Evolutionary conservation across 2,329 filamentous ascomycete genomes (phyloP), one percentile per base, ranked within the genome.

Genomic region (Arthrinium puccinioides): DNA sequence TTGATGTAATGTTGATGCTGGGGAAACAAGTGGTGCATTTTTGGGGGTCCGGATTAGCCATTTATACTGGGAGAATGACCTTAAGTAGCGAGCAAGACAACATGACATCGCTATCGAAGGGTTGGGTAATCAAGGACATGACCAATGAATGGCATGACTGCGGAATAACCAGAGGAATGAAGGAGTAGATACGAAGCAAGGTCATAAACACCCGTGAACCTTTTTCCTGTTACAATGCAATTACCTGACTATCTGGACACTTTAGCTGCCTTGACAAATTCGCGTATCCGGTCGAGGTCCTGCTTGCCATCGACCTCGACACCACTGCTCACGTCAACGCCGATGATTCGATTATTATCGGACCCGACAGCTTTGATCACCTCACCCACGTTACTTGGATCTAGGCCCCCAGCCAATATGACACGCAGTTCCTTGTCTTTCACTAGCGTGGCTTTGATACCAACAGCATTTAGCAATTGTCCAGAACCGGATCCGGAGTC

Each of bases 281-380:
- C 76, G 45, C 70, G 68, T 48, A 98, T 97, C 66, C 84, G 94
- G 14, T 78, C 75, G 40, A 90, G 52, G 59, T 82, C 84, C 62
- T 98, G 92, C 55, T 78, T 69, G 3, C 88, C 90, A 49, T 83
- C 75, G 24, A 79, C 80, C 62, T 97, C 92, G 3, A 98, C 88
- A 1, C 94, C 94, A 53, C 87, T 95, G 60, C 88, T 95, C 15
- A 95, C 87, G 66, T 98, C 92, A 4, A 98, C 84, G 2, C 83
- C 89, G 23, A 88, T 66, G 10, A 96, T 76, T 42, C 81, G 76
- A 9, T 68, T 68, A 19, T 69, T 67, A 9, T 76, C 57, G 6
- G 73, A 66, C 1, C 79, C 82, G 13, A 90, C 64, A 11, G 73
- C 70, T 16, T 69, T 64, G 14, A 98, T 65, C 7, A 76, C 72